A percentile compares a stretch with the other conserved stretches of the same genome.
phyloP scores from a whole-genome alignment of 495 filamentous ascomycete species.

The Oidiodendron maius region DNA sequence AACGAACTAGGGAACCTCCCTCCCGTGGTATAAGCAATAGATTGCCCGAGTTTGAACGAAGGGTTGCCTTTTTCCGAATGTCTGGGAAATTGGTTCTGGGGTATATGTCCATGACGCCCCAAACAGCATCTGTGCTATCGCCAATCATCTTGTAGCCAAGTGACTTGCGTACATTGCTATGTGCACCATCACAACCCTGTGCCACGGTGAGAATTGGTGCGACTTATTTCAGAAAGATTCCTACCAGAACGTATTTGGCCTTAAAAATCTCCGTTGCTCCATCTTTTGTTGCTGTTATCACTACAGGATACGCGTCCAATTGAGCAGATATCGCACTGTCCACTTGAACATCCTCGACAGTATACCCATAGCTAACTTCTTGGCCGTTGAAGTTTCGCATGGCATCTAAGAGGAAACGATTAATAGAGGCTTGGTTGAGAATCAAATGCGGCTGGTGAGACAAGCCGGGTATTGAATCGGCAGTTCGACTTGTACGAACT shows the following conservation, averaged over 20 bases:
- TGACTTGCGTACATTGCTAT: conserved; percentile 59
- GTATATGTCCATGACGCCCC: conserved; percentile 82
- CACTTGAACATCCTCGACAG: conserved; percentile 49
- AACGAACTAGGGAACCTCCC: conserved; percentile 50
- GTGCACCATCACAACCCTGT: conserved; percentile 68
- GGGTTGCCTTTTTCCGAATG: conserved; percentile 33
- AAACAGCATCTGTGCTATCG: conserved; percentile 66
- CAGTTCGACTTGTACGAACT: conserved; percentile 43
- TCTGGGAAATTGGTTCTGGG: conserved; percentile 63
- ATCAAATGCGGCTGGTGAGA: conserved; percentile 70
- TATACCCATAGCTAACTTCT: conserved; percentile 55
- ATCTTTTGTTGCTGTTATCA: background rate
- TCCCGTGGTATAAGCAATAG: conserved; percentile 54
- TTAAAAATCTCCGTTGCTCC: background rate
- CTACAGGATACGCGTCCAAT: conserved; percentile 6
- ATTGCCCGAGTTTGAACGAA: conserved; percentile 49
- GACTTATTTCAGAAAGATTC: conserved; percentile 10
- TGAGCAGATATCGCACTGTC: conserved; percentile 35
- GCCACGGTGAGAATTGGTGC: background rate
- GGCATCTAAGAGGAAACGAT: conserved; percentile 50
- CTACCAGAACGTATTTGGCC: conserved; percentile 42
- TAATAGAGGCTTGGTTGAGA: conserved; percentile 69
- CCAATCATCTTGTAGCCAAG: conserved; percentile 69
- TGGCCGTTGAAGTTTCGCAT: conserved; percentile 39
- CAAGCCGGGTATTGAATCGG: conserved; percentile 57